Evolutionary conservation across 2,329 filamentous ascomycete genomes (phyloP), one percentile per base, ranked within the genome.

Genomic region (Daldinia eschscholtzii): DNA sequence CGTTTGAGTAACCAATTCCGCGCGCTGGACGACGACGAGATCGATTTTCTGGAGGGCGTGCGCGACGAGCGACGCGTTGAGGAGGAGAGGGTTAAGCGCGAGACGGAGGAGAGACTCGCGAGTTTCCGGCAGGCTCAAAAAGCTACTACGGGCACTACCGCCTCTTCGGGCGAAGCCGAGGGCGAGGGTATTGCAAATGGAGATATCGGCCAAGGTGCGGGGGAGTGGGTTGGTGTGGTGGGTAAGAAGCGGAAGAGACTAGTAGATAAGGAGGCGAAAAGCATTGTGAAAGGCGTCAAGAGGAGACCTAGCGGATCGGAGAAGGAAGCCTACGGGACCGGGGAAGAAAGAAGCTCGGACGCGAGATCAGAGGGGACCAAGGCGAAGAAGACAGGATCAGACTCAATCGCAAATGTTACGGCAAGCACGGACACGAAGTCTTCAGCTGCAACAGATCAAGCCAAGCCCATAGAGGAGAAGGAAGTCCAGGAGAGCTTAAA

Each of bases 1-100:
- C 86, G 86, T 71, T 83, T 95, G 59, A 88, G 88, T 76, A 92
- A 95, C 75, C 93, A 95, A 81, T 94, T 94, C 78, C 88, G 90
- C 42, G 85, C 91, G 2, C 84, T 96, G 33, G 91, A 95, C 76
- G 91, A 93, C 67, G 92, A 94, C 77, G 93, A 95, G 81, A 85
- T 92, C 57, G 92, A 91, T 20, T 95, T 93, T 72, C 81, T 96
- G 57, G 88, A 91, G 53, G 86, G 86, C 52, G 84, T 92, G 42
- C 75, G 82, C 56, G 84, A 83, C 58, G 80, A 81, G 60, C 82
- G 83, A 75, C 79, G 84, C 39, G 79, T 76, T 4, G 88, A 88
- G 73, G 89, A 90, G 76, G 86, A 87, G 67, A 78, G 82, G 50
- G 79, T 85, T 57, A 81, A 82, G 71, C 79, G 80, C 30, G 89